Evolutionary conservation across 495 filamentous ascomycete species (phyloP), one percentile per base, ranked within the genome.

Genomic region (Rostrohypoxylon terebratum): DNA sequence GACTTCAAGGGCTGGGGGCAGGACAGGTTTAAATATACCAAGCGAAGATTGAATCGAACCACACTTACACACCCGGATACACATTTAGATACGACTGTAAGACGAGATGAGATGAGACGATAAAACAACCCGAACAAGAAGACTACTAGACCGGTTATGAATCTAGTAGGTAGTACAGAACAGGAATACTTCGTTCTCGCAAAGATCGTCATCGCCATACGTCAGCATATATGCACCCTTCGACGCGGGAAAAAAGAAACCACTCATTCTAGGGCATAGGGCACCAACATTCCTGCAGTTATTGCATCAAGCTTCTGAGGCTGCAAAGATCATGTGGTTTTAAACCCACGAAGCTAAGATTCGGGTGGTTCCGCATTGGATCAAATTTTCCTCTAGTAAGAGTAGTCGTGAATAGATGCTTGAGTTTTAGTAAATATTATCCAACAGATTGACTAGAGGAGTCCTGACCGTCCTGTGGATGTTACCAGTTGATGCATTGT

Each of bases 181-280:
- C 1, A 59, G n/a, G 45, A 47, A 48, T 33, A 47, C 53, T 45
- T 20, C 8, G 40, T 61, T 58, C 25, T 34, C 63, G 25, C 61
- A 50, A 55, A 36, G 70, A 73, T 73, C 60, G 45, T 66, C 60
- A 42, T 55, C 48, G 42, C 40, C n/a, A 50, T 73, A 69, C 70
- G 70, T 73, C 70, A 73, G 65, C 61, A 13, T 18, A 38, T 68
- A 66, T 65, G 65, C 61, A 63, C 10, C 36, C 14, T 50, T 53
- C 31, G 48, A 63, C 42, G 60, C 47, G 9, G 34, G 0, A 60
- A 33, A 51, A 40, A 44, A 45, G 45, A 44, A 20, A 51, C 60
- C 16, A 69, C 6, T 42, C 47, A 55, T 50, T 59, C n/a, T 50
- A 53, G 40, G 54, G 36, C 33, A 20, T 72, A 54, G 40, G 54